phyloP scores from a whole-genome alignment of 257 asterid species.

The Orobanche coerulescens region DNA sequence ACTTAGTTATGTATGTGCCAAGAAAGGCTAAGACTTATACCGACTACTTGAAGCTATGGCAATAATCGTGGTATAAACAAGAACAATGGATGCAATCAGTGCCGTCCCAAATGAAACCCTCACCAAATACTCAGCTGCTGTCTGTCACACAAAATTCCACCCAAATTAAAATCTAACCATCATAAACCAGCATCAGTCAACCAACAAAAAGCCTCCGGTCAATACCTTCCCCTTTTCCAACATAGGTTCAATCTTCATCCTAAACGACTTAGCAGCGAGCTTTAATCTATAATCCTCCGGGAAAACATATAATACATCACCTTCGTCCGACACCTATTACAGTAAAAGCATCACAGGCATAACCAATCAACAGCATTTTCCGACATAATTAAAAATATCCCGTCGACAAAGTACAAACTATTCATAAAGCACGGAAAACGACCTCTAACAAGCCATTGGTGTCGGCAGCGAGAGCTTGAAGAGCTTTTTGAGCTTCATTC shows the following conservation, averaged over 20 bases:
- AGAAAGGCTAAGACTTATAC: conserved; percentile 31
- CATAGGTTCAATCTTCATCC: conserved; percentile 67
- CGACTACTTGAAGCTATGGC: conserved; percentile 75
- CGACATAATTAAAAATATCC: conserved; percentile 13
- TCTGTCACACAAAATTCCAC: conserved; percentile 40
- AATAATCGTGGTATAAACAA: conserved; percentile 79
- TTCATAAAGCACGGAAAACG: not conserved
- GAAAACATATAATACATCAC: conserved; percentile 82
- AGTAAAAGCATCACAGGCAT: conserved; percentile 20
- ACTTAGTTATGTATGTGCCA: conserved; percentile 14
- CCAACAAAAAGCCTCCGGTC: conserved; percentile 2
- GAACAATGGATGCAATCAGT: conserved; percentile 80
- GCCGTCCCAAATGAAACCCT: conserved; percentile 99
- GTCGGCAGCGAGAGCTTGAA: conserved; percentile 95
- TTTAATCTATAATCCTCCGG: conserved; percentile 69
- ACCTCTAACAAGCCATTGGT: conserved; percentile 93
- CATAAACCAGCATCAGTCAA: not conserved
- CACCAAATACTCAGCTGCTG: conserved; percentile 75
- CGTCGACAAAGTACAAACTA: conserved; percentile 6
- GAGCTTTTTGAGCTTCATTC: conserved; percentile 83
- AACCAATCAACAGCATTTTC: not conserved
- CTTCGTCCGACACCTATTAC: conserved; percentile 87
- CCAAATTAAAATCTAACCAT: conserved; percentile 15
- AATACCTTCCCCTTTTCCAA: conserved; percentile 82
- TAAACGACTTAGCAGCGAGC: conserved; percentile 74